A percentile compares a stretch with the other conserved stretches of the same genome.
Evolutionary conservation across 2,329 filamentous ascomycete species (phyloP).

Genomic region (Epichloe scottii): DNA sequence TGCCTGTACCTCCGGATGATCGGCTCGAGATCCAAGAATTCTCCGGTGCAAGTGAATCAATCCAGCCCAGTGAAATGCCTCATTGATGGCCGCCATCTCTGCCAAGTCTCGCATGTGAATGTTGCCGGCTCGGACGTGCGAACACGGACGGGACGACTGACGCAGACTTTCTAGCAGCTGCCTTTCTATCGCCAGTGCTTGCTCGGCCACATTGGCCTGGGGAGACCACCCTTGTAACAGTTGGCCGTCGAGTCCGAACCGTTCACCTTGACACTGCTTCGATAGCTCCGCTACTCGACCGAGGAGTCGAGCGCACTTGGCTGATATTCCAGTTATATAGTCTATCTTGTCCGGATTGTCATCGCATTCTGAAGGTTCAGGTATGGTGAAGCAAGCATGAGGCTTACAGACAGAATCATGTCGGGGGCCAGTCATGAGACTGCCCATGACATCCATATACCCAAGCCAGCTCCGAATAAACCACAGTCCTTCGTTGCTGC

Average conservation of each 20-base stretch:
- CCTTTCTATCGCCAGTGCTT: constrained; percentile 46
- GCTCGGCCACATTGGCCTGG: constrained; percentile 23
- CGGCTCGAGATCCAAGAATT: constrained; percentile 48
- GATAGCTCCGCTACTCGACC: constrained; percentile 60
- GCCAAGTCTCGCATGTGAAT: constrained; percentile 43
- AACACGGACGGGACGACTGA: constrained; percentile 28
- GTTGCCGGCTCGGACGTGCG: constrained; percentile 33
- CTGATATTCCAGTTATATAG: constrained; percentile 54
- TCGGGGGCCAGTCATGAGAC: constrained; percentile 45
- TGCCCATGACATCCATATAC: constrained; percentile 70
- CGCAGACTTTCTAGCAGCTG: constrained; percentile 47
- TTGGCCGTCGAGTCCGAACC: constrained; percentile 37
- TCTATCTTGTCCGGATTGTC: constrained; percentile 51
- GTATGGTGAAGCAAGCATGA: not conserved
- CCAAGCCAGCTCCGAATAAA: constrained; percentile 76
- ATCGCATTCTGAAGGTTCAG: not conserved
- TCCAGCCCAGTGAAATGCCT: constrained; percentile 69
- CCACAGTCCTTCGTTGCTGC: constrained; percentile 44
- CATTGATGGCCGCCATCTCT: constrained; percentile 60
- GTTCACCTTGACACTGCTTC: constrained; percentile 52
- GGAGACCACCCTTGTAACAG: constrained; percentile 43
- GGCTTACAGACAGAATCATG: not conserved
- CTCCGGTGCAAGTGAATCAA: constrained; percentile 64
- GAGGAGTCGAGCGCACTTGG: constrained; percentile 65
- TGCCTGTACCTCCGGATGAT: constrained; percentile 47